Percentiles rank a stretch among this genome's conserved stretches.
phyloP scores from a whole-genome alignment of 31 red algal species.

The Porphyra umbilicalis region DNA sequence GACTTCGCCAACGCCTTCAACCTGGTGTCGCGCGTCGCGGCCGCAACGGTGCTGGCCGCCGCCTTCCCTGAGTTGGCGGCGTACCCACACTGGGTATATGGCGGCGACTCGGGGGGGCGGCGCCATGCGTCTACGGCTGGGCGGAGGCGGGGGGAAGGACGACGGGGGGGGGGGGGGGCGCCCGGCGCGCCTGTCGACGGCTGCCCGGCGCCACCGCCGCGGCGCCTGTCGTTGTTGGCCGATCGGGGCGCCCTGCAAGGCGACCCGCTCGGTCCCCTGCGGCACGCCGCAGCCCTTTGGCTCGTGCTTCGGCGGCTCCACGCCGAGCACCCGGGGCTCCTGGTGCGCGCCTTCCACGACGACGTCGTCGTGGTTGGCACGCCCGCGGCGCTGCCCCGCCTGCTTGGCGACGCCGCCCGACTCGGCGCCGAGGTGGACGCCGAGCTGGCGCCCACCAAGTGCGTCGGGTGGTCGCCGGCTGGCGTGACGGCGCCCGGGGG shows the following conservation, averaged over 20 bases:
- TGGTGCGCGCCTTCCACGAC: neutral
- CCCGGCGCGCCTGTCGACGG: neutral
- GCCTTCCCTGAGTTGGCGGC: neutral
- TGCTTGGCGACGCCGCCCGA: neutral
- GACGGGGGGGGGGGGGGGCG: too few species aligned
- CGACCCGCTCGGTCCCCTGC: neutral
- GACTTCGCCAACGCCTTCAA: neutral
- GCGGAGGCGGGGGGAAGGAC: too few species aligned
- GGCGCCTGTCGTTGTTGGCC: neutral
- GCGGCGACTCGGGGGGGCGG: neutral
- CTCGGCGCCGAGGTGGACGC: neutral
- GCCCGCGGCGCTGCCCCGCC: neutral
- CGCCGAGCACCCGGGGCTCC: neutral
- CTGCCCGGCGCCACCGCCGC: too few species aligned
- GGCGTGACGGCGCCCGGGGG: neutral
- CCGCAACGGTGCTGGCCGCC: neutral
- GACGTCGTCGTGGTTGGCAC: neutral
- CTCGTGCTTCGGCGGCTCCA: neutral
- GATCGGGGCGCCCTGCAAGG: neutral
- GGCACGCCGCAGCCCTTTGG: neutral
- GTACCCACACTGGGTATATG: neutral
- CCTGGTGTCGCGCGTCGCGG: neutral
- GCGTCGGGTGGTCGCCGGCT: neutral
- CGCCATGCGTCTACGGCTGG: neutral
- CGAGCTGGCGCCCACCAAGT: neutral